Evolutionary conservation across 2,329 filamentous ascomycete species (phyloP).

Genomic region (Ramichloridium luteum): DNA sequence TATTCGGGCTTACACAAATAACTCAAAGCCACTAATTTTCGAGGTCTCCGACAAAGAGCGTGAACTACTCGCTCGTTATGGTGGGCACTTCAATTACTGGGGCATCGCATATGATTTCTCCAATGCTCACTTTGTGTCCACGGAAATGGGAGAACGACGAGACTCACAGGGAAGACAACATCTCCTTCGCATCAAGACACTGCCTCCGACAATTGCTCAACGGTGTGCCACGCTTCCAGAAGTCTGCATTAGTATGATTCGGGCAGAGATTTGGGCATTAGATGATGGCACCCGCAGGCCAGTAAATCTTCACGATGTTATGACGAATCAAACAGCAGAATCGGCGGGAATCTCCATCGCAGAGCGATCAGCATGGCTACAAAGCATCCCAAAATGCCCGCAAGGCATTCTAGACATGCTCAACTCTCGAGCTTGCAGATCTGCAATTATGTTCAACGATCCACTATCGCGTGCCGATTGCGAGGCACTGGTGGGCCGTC

Average conservation of each 20-base stretch:
- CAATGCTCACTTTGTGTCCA: background rate
- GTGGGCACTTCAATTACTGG: constrained; percentile 55
- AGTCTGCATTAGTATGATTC: constrained; percentile 60
- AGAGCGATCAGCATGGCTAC: constrained; percentile 42
- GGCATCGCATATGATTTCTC: constrained; percentile 55
- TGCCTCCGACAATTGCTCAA: constrained; percentile 43
- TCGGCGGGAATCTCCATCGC: background rate
- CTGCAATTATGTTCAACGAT: constrained; percentile 82
- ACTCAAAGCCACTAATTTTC: constrained; percentile 48
- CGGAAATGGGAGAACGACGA: background rate
- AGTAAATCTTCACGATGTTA: background rate
- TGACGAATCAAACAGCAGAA: background rate
- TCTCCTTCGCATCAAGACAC: constrained; percentile 4
- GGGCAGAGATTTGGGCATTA: constrained; percentile 59
- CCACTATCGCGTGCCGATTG: constrained; percentile 48
- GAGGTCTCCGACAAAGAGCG: constrained; percentile 51
- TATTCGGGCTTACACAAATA: constrained; percentile 8
- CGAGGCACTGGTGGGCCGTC: constrained; percentile 39
- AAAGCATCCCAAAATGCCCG: constrained; percentile 57
- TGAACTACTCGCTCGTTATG: constrained; percentile 43
- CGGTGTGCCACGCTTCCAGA: constrained; percentile 61
- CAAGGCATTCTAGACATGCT: constrained; percentile 62
- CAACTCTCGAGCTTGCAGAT: constrained; percentile 64
- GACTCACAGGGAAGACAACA: background rate
- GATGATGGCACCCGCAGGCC: constrained; percentile 30